phyloP scores from a whole-genome alignment of 805 yeast genomes.

The Candida tibetensis region DNA sequence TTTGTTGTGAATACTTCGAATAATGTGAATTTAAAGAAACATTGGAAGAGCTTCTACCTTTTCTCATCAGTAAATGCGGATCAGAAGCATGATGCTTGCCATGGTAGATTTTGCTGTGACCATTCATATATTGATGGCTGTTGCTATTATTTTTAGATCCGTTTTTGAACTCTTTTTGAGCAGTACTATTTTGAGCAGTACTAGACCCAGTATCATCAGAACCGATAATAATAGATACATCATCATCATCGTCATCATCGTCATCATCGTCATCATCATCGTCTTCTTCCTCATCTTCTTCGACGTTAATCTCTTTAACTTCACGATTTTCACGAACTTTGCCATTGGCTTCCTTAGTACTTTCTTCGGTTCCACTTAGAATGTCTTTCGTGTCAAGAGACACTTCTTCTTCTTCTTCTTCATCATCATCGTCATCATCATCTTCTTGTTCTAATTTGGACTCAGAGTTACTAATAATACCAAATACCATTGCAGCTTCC shows the following conservation, averaged over 20 bases:
- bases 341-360: not conserved
- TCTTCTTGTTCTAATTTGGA: not conserved
- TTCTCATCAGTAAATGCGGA: constrained; percentile 16
- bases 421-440: constrained; percentile 5
- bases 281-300: constrained; percentile 12
- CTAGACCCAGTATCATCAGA: constrained; percentile 28
- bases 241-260: constrained; percentile 36
- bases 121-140: constrained; percentile 10
- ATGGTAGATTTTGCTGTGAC: constrained; percentile 14
- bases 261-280: constrained; percentile 25
- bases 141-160: constrained; percentile 1
- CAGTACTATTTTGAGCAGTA: constrained; percentile 15
- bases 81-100: constrained; percentile 21
- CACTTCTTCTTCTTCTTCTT: constrained; percentile 4
- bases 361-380: not conserved
- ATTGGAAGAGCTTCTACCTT: constrained; percentile 15
- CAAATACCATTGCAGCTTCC: constrained; percentile 45
- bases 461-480: constrained; percentile 31
- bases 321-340: constrained; percentile 1
- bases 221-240: constrained; percentile 37
- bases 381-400: not conserved
- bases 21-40: constrained; percentile 17
- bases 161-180: constrained; percentile 3
- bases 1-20: constrained; percentile 11
- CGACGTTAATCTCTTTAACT: constrained; percentile 5